Conservation (phyloP, 345 rosid genomes). For the Melaleuca alternifolia region DNA sequence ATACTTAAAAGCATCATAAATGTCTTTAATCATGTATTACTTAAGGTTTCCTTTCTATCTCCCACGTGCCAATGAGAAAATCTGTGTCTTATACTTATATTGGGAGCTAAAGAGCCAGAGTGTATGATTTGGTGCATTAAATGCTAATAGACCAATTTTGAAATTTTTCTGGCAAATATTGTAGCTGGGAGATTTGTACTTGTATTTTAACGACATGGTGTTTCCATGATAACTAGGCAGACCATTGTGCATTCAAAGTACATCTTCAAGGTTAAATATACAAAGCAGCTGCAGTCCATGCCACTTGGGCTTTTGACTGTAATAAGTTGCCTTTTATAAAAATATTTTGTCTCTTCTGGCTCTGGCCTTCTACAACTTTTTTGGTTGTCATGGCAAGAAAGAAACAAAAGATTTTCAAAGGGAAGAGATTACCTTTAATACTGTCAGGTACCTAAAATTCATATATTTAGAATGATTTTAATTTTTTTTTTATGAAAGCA, state of each 20-base stretch:
- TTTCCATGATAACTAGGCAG: background rate
- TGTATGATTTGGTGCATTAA: background rate
- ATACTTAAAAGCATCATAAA: background rate
- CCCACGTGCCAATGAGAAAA: background rate
- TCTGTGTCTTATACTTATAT: background rate
- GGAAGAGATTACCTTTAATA: background rate
- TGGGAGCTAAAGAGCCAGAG: background rate
- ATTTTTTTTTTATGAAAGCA: background rate
- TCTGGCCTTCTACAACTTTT: background rate
- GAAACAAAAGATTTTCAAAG: background rate
- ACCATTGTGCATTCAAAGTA: background rate
- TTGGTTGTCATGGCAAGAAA: background rate
- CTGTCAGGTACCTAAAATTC: background rate
- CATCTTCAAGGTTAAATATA: background rate
- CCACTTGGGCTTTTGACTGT: background rate
- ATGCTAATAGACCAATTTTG: background rate
- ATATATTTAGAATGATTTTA: background rate
- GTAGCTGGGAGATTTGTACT: background rate
- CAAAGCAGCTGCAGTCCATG: background rate
- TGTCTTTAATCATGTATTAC: background rate
- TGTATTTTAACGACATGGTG: background rate
- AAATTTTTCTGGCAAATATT: background rate
- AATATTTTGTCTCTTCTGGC: background rate
- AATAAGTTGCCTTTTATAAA: background rate
- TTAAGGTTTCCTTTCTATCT: background rate